Evolutionary conservation across 2,329 filamentous ascomycete species (phyloP).

Genomic region (Ophiostoma australiae): DNA sequence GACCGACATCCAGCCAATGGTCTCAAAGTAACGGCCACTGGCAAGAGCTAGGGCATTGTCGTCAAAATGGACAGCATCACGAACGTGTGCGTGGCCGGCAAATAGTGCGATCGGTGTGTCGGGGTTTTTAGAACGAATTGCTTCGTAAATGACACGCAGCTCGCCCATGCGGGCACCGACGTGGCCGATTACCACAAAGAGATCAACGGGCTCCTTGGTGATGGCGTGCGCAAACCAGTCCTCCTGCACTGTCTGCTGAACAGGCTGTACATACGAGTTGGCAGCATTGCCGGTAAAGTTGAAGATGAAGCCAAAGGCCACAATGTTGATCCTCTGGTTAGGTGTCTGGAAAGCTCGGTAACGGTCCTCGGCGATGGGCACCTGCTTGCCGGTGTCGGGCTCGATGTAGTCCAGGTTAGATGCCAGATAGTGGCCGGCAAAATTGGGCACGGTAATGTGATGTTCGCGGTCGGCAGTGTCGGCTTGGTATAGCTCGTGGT

Average conservation of each 20-base stretch:
- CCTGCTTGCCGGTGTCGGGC: conserved; percentile 57
- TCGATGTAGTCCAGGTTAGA: conserved; percentile 90
- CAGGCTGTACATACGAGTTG: conserved; percentile 78
- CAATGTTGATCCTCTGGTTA: conserved; percentile 74
- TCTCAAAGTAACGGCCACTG: conserved; percentile 90
- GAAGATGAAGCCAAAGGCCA: conserved; percentile 92
- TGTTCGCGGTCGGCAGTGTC: conserved; percentile 76
- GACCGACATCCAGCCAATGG: conserved; percentile 88
- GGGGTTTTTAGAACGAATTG: conserved; percentile 71
- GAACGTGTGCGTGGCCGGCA: conserved; percentile 83
- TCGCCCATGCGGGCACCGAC: conserved; percentile 77
- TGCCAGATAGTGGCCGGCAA: conserved; percentile 72
- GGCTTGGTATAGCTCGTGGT: conserved; percentile 88
- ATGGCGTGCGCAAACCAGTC: conserved; percentile 86
- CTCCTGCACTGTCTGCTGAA: conserved; percentile 74
- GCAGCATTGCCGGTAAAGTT: conserved; percentile 88
- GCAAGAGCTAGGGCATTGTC: conserved; percentile 72
- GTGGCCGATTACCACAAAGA: conserved; percentile 84
- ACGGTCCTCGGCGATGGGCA: conserved; percentile 67
- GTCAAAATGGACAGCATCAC: conserved; percentile 78
- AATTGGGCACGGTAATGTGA: conserved; percentile 75
- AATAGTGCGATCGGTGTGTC: conserved; percentile 87
- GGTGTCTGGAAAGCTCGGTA: conserved; percentile 90
- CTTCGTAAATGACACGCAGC: conserved; percentile 69
- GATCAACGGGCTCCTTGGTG: conserved; percentile 68